A percentile compares a stretch with the other conserved stretches of the same genome.
These are phyloP conservation scores for Rhododendron ferrugineum DNA, from an alignment of 148 eudicot genomes.

Conservation along the genomic window DNA sequence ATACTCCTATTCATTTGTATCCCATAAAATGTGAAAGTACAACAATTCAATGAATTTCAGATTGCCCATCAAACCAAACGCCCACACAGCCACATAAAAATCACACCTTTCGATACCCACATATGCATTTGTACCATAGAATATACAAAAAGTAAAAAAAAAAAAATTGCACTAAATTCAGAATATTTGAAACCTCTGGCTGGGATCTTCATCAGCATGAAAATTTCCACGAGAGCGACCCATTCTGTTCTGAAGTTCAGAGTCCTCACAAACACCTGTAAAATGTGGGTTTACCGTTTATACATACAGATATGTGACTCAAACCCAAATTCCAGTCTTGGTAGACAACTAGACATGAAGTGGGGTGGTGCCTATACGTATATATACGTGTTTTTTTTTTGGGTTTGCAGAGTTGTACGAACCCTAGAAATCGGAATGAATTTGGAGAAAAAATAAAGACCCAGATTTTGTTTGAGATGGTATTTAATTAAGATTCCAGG, in stretches of 20 bases:
- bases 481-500: not conserved
- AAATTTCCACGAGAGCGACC: slow-evolving; percentile 50
- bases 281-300: not conserved
- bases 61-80: not conserved
- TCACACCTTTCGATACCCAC: not conserved
- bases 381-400: not conserved
- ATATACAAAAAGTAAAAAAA: not conserved
- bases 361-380: not conserved
- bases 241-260: slow-evolving; percentile 15
- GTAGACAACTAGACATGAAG: no score
- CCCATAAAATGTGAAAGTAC: not conserved
- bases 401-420: not conserved
- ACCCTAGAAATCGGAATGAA: slow-evolving; percentile 10
- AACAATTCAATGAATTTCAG: not conserved
- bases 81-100: not conserved
- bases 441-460: not conserved
- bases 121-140: not conserved
- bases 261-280: slow-evolving; percentile 5
- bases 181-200: slow-evolving; percentile 31
- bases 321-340: not conserved
- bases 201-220: slow-evolving; percentile 47
- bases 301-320: no score
- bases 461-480: not conserved
- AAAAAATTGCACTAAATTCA: not conserved
- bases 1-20: not conserved